Evolutionary conservation across 1,139 yeast species (phyloP).

Genomic region (Saccharomyces hybrid): DNA sequence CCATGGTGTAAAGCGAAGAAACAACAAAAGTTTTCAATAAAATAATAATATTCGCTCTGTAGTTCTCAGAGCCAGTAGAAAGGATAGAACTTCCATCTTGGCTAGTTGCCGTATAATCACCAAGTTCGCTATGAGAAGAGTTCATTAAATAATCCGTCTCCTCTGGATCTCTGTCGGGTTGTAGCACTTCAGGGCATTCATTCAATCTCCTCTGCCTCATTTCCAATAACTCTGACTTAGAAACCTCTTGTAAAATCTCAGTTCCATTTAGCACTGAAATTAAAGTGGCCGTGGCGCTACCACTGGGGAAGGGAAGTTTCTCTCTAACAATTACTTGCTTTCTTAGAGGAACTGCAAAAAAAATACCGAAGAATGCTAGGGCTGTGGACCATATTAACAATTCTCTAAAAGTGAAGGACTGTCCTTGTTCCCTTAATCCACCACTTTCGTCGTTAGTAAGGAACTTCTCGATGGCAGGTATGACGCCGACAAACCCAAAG

Average conservation of each 20-base stretch:
- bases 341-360: conserved; percentile 85
- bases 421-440: conserved; percentile 32
- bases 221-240: conserved; percentile 22
- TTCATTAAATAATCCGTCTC: conserved; percentile 3
- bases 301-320: conserved; percentile 87
- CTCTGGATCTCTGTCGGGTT: too few relatives aligned
- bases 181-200: conserved; percentile 32
- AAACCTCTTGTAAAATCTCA: conserved; percentile 42
- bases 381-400: conserved; percentile 78
- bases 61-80: conserved; percentile 6
- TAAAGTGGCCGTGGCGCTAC: conserved; percentile 90
- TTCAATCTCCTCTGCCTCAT: conserved; percentile 24
- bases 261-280: conserved; percentile 80
- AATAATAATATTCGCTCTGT: conserved; percentile 44
- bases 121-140: conserved; percentile 6
- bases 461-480: conserved; percentile 92
- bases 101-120: neutral
- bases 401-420: conserved; percentile 41
- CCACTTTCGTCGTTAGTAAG: conserved; percentile 76
- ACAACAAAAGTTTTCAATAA: conserved; percentile 53
- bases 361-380: conserved; percentile 87
- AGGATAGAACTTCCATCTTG: neutral
- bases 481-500: conserved; percentile 90
- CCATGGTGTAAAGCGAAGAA: conserved; percentile 66
- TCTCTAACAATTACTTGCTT: conserved; percentile 79